Base-by-base conservation (phyloP, 2,329 filamentous ascomycete genomes). In the Leptographium radiaticola region DNA sequence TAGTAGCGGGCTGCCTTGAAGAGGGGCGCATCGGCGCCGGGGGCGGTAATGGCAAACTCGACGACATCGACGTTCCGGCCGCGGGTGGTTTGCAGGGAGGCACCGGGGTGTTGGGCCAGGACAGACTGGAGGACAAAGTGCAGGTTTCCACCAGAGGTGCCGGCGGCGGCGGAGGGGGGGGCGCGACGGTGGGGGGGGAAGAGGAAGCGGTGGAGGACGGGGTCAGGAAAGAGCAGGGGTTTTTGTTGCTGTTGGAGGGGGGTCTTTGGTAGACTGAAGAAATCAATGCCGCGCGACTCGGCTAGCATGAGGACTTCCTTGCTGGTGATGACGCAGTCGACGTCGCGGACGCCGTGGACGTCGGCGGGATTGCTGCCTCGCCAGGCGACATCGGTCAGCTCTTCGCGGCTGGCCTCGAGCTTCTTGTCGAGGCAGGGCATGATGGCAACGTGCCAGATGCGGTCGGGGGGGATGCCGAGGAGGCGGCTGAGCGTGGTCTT, bases 381-480 rank as follows among this genome's bases (percentile, higher is more conserved):
- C 90, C 90, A 96, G 16, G 81, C 79, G 8, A 77, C 71, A 64
- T 91, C 86, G 1, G 90, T 97, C 42, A 98, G 78, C 68, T 98
- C 93, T 67, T 89, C 85, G 52, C 93, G 83, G 61, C 89, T 95
- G 8, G 93, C 93, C 70, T 98, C 93, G 33, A 98, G 78, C 68
- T 98, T 98, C 74, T 98, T 98, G 68, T 98, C 93, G 67, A 98
- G 97, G 68, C 93, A 98, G 20, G 93, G 93, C 93, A 98, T 98
- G 47, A 98, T 77, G 13, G 91, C 89, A 52, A 97, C 70, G 68
- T 97, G 91, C 88, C 91, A 98, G 65, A 98, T 89, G 60, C 83
- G 81, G 58, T 84, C 82, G 0, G 89, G 86, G 1, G 84, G 69
- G 49, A 96, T 81, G 38, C 80, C 80, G 57, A 90, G 76, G 52